phyloP scores from a whole-genome alignment of 768 basidiomycete species.

The Glaciozyma antarctica region DNA sequence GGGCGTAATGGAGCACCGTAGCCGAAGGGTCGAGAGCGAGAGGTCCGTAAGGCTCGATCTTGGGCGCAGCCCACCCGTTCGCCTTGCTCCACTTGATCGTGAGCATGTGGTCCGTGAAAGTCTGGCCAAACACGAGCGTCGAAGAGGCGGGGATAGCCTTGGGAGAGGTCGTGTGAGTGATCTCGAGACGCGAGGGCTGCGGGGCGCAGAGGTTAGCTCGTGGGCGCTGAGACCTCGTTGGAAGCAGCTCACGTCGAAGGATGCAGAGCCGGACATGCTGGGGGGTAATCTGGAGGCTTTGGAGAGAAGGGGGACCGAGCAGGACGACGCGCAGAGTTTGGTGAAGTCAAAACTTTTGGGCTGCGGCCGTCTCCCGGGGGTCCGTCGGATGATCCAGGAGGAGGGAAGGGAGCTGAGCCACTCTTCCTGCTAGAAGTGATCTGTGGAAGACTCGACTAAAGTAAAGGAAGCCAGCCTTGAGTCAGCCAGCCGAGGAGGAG shows the following conservation, averaged over 20 bases:
- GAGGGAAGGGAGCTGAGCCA: too few species aligned
- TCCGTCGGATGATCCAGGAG: too few species aligned
- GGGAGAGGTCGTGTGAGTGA: constrained; percentile 43
- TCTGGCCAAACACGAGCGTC: constrained; percentile 70
- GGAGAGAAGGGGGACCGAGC: too few species aligned
- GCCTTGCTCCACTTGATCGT: constrained; percentile 51
- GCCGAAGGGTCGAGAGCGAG: constrained; percentile 64
- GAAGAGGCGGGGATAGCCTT: constrained; percentile 56
- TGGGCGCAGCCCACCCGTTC: constrained; percentile 71
- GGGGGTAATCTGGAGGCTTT: too few species aligned
- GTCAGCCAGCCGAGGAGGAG: too few species aligned
- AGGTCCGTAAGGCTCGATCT: constrained; percentile 74
- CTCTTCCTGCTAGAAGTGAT: too few species aligned
- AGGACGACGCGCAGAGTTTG: too few species aligned
- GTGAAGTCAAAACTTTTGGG: too few species aligned
- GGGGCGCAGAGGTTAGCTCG: not conserved
- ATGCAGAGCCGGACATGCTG: not conserved
- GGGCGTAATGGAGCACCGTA: constrained; percentile 87
- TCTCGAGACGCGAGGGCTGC: constrained; percentile 25
- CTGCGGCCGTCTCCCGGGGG: too few species aligned
- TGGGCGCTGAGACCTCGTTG: not conserved
- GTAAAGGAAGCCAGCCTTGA: too few species aligned
- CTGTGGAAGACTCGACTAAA: too few species aligned
- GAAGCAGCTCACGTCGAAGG: not conserved
- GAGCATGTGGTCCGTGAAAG: constrained; percentile 47